These are phyloP conservation scores for Globisporangium sylvaticum DNA, from an alignment of 352 stramenopile species.

Conservation along the genomic window DNA sequence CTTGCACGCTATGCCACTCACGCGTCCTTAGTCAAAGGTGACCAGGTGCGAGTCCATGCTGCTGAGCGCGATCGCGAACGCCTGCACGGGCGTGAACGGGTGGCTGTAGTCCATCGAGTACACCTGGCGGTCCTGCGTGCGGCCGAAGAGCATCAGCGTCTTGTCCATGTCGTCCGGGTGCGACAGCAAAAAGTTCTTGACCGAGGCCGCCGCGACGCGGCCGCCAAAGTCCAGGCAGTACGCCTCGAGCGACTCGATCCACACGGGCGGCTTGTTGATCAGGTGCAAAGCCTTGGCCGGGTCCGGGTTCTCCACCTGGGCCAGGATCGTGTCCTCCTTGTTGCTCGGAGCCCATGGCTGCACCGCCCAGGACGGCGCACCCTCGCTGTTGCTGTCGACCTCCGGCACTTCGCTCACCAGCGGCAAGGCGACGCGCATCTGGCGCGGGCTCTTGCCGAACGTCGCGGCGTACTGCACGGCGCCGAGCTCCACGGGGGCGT, in stretches of 20 bases:
- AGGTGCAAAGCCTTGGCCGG: conserved; percentile 54
- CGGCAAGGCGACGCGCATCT: conserved; percentile 79
- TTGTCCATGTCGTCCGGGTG: conserved; percentile 85
- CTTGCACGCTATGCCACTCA: not conserved
- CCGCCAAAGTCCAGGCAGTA: conserved; percentile 89
- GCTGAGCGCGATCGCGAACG: conserved; percentile 85
- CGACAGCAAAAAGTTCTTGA: conserved; percentile 88
- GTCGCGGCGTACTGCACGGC: conserved; percentile 84
- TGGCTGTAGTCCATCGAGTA: conserved; percentile 88
- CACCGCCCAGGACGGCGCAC: conserved; percentile 46
- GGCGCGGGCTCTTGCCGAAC: conserved; percentile 80
- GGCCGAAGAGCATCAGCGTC: conserved; percentile 83
- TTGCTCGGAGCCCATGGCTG: conserved; percentile 48
- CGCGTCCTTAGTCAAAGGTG: conserved; percentile 64
- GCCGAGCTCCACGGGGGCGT: conserved; percentile 56
- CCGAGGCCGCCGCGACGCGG: conserved; percentile 63
- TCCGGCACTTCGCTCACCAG: conserved; percentile 41
- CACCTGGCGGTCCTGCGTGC: conserved; percentile 81
- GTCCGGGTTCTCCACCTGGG: conserved; percentile 71
- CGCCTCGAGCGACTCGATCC: conserved; percentile 83
- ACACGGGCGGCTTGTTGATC: conserved; percentile 87
- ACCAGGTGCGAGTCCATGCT: conserved; percentile 87
- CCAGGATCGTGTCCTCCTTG: conserved; percentile 79
- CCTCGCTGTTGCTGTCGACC: conserved; percentile 38
- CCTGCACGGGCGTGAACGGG: conserved; percentile 81